These are phyloP conservation scores for Blepharisma japonicum DNA, from an alignment of 73 alveolate genomes.

Conservation along the genomic window DNA sequence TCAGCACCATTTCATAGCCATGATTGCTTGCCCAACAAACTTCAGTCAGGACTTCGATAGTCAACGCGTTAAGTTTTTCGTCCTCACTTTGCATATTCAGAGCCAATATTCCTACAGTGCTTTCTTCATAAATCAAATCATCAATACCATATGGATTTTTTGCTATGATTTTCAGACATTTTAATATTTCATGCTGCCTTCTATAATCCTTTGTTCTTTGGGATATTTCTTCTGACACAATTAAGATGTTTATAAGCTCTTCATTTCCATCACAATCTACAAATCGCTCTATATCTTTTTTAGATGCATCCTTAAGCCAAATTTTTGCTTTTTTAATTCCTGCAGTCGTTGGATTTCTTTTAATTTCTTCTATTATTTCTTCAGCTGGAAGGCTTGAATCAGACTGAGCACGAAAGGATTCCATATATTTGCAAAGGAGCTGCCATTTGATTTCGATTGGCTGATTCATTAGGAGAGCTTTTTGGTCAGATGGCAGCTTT, in stretches of 20 bases:
- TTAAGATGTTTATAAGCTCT: neutral
- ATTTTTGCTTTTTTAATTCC: constrained; percentile 12
- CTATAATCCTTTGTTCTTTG: neutral
- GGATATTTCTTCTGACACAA: constrained; percentile 16
- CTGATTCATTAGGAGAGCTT: constrained; percentile 1
- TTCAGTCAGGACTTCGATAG: neutral
- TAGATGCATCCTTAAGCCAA: constrained; percentile 2
- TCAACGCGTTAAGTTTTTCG: neutral
- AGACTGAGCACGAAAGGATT: neutral
- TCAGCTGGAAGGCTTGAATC: neutral
- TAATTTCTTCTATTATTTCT: neutral
- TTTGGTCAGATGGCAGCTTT: constrained; percentile 2
- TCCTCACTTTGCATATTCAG: neutral
- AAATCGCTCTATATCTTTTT: constrained; percentile 1
- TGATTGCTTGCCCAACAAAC: constrained; percentile 8
- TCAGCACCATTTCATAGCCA: constrained; percentile 14
- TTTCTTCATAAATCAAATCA: constrained; percentile 4
- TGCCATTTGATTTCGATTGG: constrained; percentile 28
- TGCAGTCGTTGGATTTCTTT: neutral
- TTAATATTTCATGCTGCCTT: constrained; percentile 4
- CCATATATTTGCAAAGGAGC: constrained; percentile 6
- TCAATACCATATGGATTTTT: neutral
- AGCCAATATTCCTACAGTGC: constrained; percentile 4
- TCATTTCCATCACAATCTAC: neutral
- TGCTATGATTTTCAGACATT: neutral